Percentiles rank a stretch among this genome's conserved stretches.
phyloP scores from a whole-genome alignment of 805 yeast genomes.

The fission yeast (Schizosaccharomyces pombe) region DNA sequence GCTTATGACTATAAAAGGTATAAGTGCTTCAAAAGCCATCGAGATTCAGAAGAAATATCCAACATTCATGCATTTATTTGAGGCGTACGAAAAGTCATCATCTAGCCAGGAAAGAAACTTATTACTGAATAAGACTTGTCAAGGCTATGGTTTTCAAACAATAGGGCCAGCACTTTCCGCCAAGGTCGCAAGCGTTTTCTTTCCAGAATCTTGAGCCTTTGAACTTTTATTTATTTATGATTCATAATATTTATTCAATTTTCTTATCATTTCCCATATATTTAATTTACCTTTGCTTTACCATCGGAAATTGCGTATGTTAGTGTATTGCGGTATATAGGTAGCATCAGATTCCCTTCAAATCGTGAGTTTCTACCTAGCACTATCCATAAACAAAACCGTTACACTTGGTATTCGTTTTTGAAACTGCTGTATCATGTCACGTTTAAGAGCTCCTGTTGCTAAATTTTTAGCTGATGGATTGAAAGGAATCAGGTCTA shows the following conservation, averaged over 20 bases:
- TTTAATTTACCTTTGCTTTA: neutral
- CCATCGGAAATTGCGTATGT: too few species aligned
- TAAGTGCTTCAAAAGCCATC: conserved; percentile 65
- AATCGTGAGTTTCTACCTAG: too few species aligned
- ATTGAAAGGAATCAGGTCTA: too few species aligned
- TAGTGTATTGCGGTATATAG: too few species aligned
- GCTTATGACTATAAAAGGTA: conserved; percentile 60
- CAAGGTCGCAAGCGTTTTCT: neutral
- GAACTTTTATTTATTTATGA: too few species aligned
- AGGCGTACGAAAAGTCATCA: conserved; percentile 5
- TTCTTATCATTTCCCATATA: neutral
- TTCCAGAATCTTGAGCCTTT: neutral
- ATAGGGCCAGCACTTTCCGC: neutral
- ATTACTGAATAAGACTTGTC: neutral
- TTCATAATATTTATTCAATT: neutral
- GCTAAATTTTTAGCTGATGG: too few species aligned
- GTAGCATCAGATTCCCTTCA: too few species aligned
- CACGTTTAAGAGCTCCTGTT: too few species aligned
- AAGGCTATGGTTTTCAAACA: neutral
- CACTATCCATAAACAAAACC: too few species aligned
- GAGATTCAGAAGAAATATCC: conserved; percentile 46
- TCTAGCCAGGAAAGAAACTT: conserved; percentile 7
- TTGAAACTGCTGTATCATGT: too few species aligned
- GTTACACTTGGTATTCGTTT: too few species aligned
- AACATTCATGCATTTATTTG: conserved; percentile 38